Conservation (phyloP, 2,329 filamentous ascomycete species). For the Chrysoporthe deuterocubensis region DNA sequence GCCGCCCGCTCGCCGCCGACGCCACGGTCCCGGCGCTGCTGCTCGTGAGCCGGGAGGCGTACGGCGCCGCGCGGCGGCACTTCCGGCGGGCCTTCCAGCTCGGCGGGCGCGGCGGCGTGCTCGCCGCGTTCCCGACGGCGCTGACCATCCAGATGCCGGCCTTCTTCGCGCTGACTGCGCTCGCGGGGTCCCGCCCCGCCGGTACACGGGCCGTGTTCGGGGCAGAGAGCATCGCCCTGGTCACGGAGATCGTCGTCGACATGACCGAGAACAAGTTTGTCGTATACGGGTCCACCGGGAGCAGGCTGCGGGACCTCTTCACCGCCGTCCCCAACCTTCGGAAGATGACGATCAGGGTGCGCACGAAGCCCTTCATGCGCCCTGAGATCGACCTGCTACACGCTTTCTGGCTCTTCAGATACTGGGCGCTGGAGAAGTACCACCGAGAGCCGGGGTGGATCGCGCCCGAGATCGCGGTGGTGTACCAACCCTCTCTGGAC, state of each 20-base stretch:
- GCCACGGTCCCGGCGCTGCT: neutral
- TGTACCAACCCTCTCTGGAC: neutral
- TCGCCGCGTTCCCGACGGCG: neutral
- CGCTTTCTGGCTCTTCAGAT: slow-evolving; percentile 2
- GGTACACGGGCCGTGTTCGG: too few relatives aligned
- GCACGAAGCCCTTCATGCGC: neutral
- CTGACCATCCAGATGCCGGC: neutral
- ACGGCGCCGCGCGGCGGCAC: neutral
- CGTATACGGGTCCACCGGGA: neutral
- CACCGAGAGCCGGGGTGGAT: neutral
- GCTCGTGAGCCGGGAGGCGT: neutral
- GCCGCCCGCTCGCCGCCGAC: neutral
- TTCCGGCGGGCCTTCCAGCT: neutral
- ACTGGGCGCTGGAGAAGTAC: slow-evolving; percentile 5
- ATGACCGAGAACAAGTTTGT: neutral
- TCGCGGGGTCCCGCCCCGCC: too few relatives aligned
- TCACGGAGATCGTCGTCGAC: slow-evolving; percentile 6
- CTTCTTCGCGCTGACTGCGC: neutral
- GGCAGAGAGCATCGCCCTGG: too few relatives aligned
- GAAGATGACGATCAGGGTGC: slow-evolving; percentile 8
- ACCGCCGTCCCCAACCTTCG: neutral
- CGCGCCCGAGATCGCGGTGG: neutral
- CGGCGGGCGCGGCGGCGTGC: neutral
- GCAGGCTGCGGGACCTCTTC: neutral
- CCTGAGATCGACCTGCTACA: neutral